These are phyloP conservation scores for Cetradonia linearis DNA, from an alignment of 495 filamentous ascomycete genomes.

Conservation along the genomic window DNA sequence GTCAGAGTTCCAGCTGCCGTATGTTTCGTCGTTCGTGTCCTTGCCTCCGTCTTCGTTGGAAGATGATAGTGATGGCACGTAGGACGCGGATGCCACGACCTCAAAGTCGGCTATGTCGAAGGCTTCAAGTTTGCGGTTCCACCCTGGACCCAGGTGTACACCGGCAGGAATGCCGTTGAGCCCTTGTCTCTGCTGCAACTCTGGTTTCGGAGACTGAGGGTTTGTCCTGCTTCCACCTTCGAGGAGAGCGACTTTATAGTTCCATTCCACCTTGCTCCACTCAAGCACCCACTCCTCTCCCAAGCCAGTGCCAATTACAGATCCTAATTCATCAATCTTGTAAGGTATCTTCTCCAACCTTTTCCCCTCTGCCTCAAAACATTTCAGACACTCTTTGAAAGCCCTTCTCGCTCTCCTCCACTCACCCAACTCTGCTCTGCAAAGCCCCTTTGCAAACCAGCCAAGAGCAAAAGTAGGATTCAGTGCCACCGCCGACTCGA, in stretches of 20 bases:
- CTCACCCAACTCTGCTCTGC: not conserved
- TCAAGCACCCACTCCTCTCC: not conserved
- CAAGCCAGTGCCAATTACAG: not conserved
- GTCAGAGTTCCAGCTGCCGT: not conserved
- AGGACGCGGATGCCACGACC: not conserved
- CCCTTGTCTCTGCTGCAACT: not conserved
- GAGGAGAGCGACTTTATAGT: not conserved
- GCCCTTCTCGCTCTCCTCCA: not conserved
- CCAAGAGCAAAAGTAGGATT: not conserved
- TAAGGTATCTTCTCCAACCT: not conserved
- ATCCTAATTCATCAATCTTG: not conserved
- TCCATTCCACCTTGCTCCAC: constrained; percentile 2
- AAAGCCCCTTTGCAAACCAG: constrained; percentile 50
- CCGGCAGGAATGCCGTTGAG: constrained; percentile 7
- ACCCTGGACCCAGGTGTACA: constrained; percentile 7
- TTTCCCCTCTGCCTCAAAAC: not conserved
- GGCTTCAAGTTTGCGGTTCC: constrained; percentile 1
- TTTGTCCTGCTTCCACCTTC: not conserved
- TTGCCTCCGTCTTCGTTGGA: not conserved
- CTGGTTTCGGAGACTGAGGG: not conserved
- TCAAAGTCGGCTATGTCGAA: not conserved
- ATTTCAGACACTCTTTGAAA: not conserved
- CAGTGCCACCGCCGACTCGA: not conserved
- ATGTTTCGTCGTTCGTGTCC: not conserved
- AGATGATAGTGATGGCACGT: not conserved